Conservation (phyloP, 2,329 filamentous ascomycete genomes). For the Thielaviopsis ethacetica region DNA sequence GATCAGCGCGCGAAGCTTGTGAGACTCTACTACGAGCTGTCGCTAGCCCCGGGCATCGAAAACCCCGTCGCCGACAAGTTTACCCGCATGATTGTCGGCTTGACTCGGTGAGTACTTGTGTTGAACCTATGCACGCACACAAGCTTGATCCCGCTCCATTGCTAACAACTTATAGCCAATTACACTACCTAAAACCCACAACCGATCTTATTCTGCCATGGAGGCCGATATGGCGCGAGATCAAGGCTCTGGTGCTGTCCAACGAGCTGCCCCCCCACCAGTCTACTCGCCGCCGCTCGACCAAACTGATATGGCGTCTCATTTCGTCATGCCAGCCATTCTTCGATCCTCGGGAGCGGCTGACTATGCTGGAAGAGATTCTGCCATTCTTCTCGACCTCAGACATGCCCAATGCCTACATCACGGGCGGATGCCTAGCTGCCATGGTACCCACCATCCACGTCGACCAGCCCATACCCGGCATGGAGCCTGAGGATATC, state of each 20-base stretch:
- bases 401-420: conserved; percentile 79
- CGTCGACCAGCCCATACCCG: conserved; percentile 50
- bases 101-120: conserved; percentile 60
- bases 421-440: conserved; percentile 78
- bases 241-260: conserved; percentile 80
- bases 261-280: conserved; percentile 59
- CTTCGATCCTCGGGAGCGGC: conserved; percentile 76
- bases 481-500: conserved; percentile 77
- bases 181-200: conserved; percentile 75
- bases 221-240: conserved; percentile 80
- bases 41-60: conserved; percentile 79
- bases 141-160: not conserved
- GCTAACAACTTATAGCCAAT: not conserved
- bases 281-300: conserved; percentile 34
- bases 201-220: conserved; percentile 88
- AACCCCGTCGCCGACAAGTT: conserved; percentile 72
- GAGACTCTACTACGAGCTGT: conserved; percentile 85
- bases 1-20: conserved; percentile 70
- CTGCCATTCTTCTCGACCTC: conserved; percentile 85
- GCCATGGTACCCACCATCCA: conserved; percentile 74
- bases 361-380: conserved; percentile 65
- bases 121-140: not conserved
- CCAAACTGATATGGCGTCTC: conserved; percentile 64
- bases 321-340: conserved; percentile 82
- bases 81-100: conserved; percentile 84